phyloP scores from a whole-genome alignment of 2,329 filamentous ascomycete genomes.

The Pyrenophora tritici-repentis region DNA sequence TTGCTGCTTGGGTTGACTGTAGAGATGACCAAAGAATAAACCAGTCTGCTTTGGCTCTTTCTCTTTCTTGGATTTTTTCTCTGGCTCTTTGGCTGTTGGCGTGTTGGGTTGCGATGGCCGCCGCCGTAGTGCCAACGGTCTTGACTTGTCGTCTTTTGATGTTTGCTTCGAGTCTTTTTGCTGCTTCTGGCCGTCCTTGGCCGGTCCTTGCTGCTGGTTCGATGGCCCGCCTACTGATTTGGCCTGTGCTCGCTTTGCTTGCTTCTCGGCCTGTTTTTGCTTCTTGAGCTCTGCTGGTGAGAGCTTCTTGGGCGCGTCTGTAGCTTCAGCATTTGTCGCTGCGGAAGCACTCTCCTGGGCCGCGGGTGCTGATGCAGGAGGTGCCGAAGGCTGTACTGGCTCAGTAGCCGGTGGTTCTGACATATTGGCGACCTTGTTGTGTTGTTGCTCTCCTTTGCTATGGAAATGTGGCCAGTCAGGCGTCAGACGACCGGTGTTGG shows the following conservation, averaged over 20 bases:
- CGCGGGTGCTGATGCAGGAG: constrained; percentile 14
- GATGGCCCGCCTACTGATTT: constrained; percentile 52
- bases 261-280: constrained; percentile 87
- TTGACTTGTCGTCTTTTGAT: constrained; percentile 41
- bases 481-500: constrained; percentile 9
- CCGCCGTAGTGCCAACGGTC: constrained; percentile 40
- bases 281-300: constrained; percentile 84
- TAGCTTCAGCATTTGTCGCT: constrained; percentile 27
- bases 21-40: constrained; percentile 73
- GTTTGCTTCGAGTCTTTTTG: constrained; percentile 43
- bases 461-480: constrained; percentile 8
- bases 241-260: constrained; percentile 76
- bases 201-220: constrained; percentile 44
- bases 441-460: background rate
- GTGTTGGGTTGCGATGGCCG: constrained; percentile 36
- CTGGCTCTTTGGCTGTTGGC: constrained; percentile 36
- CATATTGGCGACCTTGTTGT: constrained; percentile 22
- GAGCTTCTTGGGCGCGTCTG: constrained; percentile 58
- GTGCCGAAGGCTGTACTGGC: constrained; percentile 15
- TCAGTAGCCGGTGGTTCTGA: constrained; percentile 30
- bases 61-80: constrained; percentile 43
- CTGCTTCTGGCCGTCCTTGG: constrained; percentile 42
- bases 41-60: constrained; percentile 60
- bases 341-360: constrained; percentile 16
- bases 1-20: constrained; percentile 72